Base-by-base conservation (phyloP, 208 protist species). In the Angomonas ambiguus region DNA sequence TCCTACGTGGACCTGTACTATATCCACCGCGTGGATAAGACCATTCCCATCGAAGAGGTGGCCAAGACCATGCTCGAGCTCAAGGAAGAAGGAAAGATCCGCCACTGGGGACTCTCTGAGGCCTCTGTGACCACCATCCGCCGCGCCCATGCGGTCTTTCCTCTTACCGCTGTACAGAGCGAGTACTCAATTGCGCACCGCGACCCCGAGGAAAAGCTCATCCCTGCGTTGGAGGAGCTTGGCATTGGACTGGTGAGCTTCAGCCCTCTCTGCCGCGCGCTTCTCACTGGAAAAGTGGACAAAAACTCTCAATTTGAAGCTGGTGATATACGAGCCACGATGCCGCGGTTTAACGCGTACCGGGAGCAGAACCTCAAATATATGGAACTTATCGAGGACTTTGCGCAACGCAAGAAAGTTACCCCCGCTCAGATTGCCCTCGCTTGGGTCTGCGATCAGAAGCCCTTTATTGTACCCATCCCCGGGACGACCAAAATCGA, bases 1-100 rank as follows among this genome's bases (percentile, higher is more conserved):
- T 64, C 63, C 64, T 82, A 78, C 62, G 59, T 82, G 34, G 76
- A 82, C 55, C 71, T 82, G 22, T 82, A 82, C 72, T 74, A 74
- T 51, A 66, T 82, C 32, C 76, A 82, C 65, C 69, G 74, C 35
- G 56, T 72, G 2, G 70, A 76, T 65, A 66, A 66, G 24, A 62
- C 60, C 13, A 58, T 79, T 41, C 62, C 70, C 35, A 69, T 73
- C 24, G 74, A 79, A 42, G 65, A 63, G 22, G 70, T 79, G 24
- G 74, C 74, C 18, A 41, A 57, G 51, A 72, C 70, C 13, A 74
- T 79, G 74, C 56, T 65, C 62, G 60, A 71, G 70, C 67, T 79
- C 38, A 79, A 74, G 41, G 31, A 31, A 24, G 74, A 74, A 49
- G 74, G 74, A 24, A 74, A 76, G 69, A 74, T 79, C 38, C 74